These are phyloP conservation scores for Dictyostelium firmibasis DNA, from an alignment of 78 protist species.

Conservation along the genomic window DNA sequence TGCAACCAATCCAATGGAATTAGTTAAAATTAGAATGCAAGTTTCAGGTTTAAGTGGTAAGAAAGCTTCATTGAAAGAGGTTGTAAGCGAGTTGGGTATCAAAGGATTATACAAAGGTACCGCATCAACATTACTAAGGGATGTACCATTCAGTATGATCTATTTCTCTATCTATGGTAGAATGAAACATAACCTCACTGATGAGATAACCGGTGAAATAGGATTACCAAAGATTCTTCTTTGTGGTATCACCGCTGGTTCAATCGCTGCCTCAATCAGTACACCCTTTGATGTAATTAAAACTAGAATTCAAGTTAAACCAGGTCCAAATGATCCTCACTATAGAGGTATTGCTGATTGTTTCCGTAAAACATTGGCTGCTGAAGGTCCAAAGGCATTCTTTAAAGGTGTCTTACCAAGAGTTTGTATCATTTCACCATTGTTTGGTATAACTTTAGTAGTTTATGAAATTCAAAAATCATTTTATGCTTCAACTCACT, in stretches of 20 bases:
- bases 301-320: slow-evolving; percentile 87
- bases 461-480: slow-evolving; percentile 82
- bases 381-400: slow-evolving; percentile 81
- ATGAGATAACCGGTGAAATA: slow-evolving; percentile 30
- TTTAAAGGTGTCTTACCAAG: slow-evolving; percentile 81
- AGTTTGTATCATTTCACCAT: slow-evolving; percentile 81
- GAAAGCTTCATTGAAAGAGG: slow-evolving; percentile 34
- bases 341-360: slow-evolving; percentile 86
- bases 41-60: slow-evolving; percentile 38
- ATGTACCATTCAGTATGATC: slow-evolving; percentile 88
- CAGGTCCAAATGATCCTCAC: slow-evolving; percentile 65
- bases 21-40: slow-evolving; percentile 60
- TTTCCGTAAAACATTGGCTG: slow-evolving; percentile 28
- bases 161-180: slow-evolving; percentile 88
- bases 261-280: slow-evolving; percentile 43
- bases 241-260: slow-evolving; percentile 85
- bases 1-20: slow-evolving; percentile 90
- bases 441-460: slow-evolving; percentile 87
- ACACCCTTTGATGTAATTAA: slow-evolving; percentile 90
- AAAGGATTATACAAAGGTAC: slow-evolving; percentile 88
- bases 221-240: slow-evolving; percentile 23
- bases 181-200: slow-evolving; percentile 54
- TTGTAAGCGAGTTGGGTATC: slow-evolving; percentile 78
- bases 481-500: not conserved
- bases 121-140: slow-evolving; percentile 84